phyloP scores from a whole-genome alignment of 1,139 yeast genomes.

The Candida tropicalis region DNA sequence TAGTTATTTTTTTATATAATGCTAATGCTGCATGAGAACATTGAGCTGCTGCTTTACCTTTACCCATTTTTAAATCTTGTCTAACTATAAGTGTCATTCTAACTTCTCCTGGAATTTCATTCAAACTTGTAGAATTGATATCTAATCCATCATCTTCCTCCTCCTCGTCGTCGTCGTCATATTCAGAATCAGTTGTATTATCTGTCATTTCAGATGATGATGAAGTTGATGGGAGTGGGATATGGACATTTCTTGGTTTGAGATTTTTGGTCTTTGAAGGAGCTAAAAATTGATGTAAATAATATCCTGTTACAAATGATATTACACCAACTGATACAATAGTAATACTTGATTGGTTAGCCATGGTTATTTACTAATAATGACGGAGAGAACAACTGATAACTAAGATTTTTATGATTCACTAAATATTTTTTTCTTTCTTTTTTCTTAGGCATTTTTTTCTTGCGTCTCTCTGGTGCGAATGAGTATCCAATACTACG shows the following conservation, averaged over 20 bases:
- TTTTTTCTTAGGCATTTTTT: no score
- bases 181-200: constrained; percentile 4
- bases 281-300: constrained; percentile 18
- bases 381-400: neutral
- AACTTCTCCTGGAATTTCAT: constrained; percentile 74
- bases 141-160: constrained; percentile 53
- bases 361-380: constrained; percentile 7
- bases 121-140: constrained; percentile 59
- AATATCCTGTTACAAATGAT: constrained; percentile 31
- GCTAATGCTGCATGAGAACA: constrained; percentile 98
- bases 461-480: no score
- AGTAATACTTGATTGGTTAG: constrained; percentile 13
- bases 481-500: no score
- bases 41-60: constrained; percentile 97
- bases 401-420: neutral
- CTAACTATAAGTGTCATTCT: constrained; percentile 88
- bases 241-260: constrained; percentile 1
- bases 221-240: constrained; percentile 4
- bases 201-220: constrained; percentile 9
- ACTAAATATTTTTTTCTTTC: neutral
- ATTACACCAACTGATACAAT: constrained; percentile 24
- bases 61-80: constrained; percentile 87
- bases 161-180: constrained; percentile 13
- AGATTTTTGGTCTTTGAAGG: constrained; percentile 5
- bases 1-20: constrained; percentile 71